Percentiles rank a stretch among this genome's conserved stretches.
Conservation (phyloP, 192 early-diverging fungal genomes). For the Thamnidium elegans region DNA sequence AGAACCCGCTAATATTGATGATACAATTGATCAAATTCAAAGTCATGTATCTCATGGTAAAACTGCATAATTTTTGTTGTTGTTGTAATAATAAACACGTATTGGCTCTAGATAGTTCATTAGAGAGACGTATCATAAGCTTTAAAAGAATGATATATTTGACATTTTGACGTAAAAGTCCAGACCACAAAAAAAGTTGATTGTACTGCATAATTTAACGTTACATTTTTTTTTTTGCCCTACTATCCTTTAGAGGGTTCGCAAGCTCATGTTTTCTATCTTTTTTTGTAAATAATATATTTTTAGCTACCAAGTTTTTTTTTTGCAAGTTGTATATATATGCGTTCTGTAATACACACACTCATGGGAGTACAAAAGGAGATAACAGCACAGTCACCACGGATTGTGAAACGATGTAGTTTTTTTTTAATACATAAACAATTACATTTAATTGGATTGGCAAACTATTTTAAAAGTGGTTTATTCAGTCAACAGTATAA, state of each 20-base stretch:
- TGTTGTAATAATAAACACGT: not conserved
- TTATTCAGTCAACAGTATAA: constrained; percentile 59
- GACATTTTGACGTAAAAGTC: too few relatives aligned
- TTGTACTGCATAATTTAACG: too few relatives aligned
- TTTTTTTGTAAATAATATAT: constrained; percentile 60
- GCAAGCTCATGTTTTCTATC: constrained; percentile 75
- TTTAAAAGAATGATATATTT: too few relatives aligned
- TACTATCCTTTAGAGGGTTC: constrained; percentile 7
- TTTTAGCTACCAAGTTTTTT: constrained; percentile 69
- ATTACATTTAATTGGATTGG: constrained; percentile 32
- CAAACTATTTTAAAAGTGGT: constrained; percentile 27
- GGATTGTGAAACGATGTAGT: constrained; percentile 40
- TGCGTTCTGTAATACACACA: constrained; percentile 54
- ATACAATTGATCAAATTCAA: constrained; percentile 14
- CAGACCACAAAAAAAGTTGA: too few relatives aligned
- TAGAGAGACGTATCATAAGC: too few relatives aligned
- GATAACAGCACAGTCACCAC: constrained; percentile 16
- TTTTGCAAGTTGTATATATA: constrained; percentile 60
- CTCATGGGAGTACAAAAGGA: constrained; percentile 89
- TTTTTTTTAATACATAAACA: constrained; percentile 46
- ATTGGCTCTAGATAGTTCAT: too few relatives aligned
- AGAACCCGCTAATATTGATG: constrained; percentile 8
- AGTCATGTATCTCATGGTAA: not conserved
- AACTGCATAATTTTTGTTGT: constrained; percentile 5
- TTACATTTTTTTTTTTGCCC: too few relatives aligned